These are phyloP conservation scores for Conticribra guillardii DNA, from an alignment of 108 stramenopile species.

Conservation along the genomic window DNA sequence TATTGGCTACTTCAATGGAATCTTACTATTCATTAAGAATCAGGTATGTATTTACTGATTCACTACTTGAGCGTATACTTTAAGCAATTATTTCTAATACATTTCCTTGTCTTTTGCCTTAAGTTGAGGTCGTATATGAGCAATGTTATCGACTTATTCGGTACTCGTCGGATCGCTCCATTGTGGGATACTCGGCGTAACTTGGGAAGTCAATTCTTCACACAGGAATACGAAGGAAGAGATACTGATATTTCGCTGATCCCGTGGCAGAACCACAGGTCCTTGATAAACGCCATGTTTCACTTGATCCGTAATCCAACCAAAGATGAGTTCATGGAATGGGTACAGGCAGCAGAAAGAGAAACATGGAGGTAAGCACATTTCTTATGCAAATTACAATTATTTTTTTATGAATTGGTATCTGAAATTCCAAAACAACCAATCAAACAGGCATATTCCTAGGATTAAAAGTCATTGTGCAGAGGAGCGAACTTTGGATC, in stretches of 20 bases:
- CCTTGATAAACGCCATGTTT: constrained; percentile 77
- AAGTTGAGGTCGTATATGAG: constrained; percentile 75
- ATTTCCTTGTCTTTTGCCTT: neutral
- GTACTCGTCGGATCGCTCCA: constrained; percentile 80
- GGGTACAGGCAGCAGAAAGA: constrained; percentile 81
- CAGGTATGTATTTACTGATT: constrained; percentile 39
- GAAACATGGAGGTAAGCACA: constrained; percentile 82
- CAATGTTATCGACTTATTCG: constrained; percentile 84
- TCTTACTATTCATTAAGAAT: constrained; percentile 87
- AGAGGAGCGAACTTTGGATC: constrained; percentile 85
- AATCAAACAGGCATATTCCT: constrained; percentile 57
- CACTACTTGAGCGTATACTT: neutral
- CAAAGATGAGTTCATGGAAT: constrained; percentile 78
- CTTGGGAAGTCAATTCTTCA: constrained; percentile 75
- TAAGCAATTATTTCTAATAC: neutral
- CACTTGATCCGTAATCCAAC: constrained; percentile 91
- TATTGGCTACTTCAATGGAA: constrained; percentile 75
- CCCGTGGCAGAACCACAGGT: constrained; percentile 89
- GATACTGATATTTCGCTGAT: constrained; percentile 94
- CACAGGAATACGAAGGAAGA: constrained; percentile 96
- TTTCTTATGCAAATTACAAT: no score
- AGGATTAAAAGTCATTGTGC: constrained; percentile 89
- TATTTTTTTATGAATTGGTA: no score
- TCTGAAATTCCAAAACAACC: neutral
- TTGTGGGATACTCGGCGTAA: constrained; percentile 80